Evolutionary conservation across 1,284 basidiomycete genomes (phyloP), one percentile per base, ranked within the genome.

Genomic region (Sparassis latifolia): DNA sequence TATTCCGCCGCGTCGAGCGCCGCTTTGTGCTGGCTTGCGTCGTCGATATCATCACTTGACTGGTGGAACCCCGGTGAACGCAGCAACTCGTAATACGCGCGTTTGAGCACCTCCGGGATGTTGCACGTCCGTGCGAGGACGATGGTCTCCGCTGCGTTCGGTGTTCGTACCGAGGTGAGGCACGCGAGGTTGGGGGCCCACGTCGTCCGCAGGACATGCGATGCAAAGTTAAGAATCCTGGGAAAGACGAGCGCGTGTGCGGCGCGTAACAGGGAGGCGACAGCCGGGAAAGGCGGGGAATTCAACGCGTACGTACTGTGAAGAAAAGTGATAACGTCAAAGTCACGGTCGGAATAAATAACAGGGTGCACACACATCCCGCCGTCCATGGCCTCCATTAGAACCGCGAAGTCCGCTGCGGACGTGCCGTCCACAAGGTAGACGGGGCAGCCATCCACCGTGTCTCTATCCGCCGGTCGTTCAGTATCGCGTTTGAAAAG

Each of bases 11-110:
- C 6, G 2, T n/a, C 29, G 30, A 45, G 44, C 44, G 10, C 5
- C 29, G 10, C 30, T 29, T 30, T 7, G 2, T 2, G 45, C 37
- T 32, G 9, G 28, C 1, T 10, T 31, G 10, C 5, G 10, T 10
- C 45, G 28, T 37, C 33, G 6, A 46, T 5, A 30, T 38, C 45
- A 30, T 38, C 30, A 7, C 1, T 27, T 6, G 31, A 27, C 10
- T n/a, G 10, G 5, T 35, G 30, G 33, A 65, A 56, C 12, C 44
- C 44, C 3, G 46, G 39, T 6, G 56, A 54, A 12, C 67, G 58
- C 2, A 65, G 51, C 7, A 71, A 57, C 48, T 72, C 69, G 50
- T 71, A 72, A 39, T 65, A 62, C 4, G 67, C 65, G 41, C 59
- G 58, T 48, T 70, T 68, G 27, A 67, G 56, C 10, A 71, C 58